Base-by-base conservation (phyloP, 306 rosid species). In the Malus sylvestris region DNA sequence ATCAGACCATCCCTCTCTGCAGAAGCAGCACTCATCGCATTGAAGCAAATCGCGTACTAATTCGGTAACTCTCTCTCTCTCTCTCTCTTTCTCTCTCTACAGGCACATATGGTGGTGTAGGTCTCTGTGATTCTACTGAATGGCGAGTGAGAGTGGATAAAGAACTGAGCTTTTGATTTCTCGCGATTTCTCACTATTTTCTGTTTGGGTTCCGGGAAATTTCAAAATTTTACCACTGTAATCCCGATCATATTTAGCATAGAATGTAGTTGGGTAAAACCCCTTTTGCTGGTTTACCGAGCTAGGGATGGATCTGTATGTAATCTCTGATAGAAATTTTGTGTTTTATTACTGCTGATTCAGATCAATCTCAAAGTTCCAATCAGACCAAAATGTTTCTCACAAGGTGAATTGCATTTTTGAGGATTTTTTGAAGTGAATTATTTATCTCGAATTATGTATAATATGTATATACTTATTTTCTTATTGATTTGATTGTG, bases 301-400 rank as follows among this genome's bases (percentile, higher is more conserved):
- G 55, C 57, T 38, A 8, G 68, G 12, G 76, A 72, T 40, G 25
- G 77, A 73, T 73, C 77, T 73, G 25, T 10, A 7, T 33, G 5
- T 22, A 40, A 22, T 38, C 42, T 15, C 65, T 35, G 14, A 58
- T n/a, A 72, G 53, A 33, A 32, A 18, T 58, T 72, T 42, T 12
- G 18, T 73, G 35, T 32, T 49, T 58, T 30, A 10, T 32, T 53
- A 18, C 9, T 20, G 19, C 27, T 63, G 72, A 14, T 65, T 62
- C 78, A 74, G 78, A 44, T 74, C 70, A 81, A 40, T 80, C 71
- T 74, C 32, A 19, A 65, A 68, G 76, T 74, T 76, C 73, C 45
- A 75, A 65, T 81, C 81, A 25, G 75, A 38, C 67, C 53, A 85
- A 77, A 44, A 91, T 93, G 98, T 93, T 93, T 85, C 98, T 93